phyloP scores from a whole-genome alignment of 805 yeast genomes.

The Monosporozyma unispora region DNA sequence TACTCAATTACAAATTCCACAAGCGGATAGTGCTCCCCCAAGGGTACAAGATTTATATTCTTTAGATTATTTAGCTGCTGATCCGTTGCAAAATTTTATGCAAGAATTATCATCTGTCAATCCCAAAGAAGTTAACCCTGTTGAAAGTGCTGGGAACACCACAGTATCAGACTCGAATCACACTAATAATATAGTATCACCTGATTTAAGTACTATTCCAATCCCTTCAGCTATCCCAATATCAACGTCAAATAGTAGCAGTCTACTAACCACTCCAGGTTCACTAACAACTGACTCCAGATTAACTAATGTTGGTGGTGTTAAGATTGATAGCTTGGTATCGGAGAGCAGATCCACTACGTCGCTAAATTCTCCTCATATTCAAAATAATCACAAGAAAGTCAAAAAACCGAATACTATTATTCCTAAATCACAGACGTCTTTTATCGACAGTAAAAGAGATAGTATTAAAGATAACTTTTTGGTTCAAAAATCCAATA shows the following conservation, averaged over 20 bases:
- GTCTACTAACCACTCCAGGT: neutral
- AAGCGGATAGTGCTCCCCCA: neutral
- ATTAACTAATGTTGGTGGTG: neutral
- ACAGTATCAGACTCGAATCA: neutral
- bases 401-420: neutral
- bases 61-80: constrained; percentile 15
- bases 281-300: neutral
- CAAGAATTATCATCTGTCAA: constrained; percentile 10
- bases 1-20: neutral
- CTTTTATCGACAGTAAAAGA: constrained; percentile 8
- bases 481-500: constrained; percentile 14
- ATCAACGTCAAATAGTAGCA: neutral
- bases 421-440: constrained; percentile 5
- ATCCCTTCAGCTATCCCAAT: neutral
- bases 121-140: neutral
- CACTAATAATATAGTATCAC: neutral
- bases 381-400: neutral
- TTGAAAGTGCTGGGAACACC: neutral
- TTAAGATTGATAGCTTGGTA: neutral
- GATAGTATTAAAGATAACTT: constrained; percentile 14
- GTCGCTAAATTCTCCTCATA: neutral
- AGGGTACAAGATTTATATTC: constrained; percentile 14
- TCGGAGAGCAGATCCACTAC: neutral
- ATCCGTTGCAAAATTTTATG: constrained; percentile 17
- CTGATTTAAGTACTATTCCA: neutral